Evolutionary conservation across 108 stramenopile species (phyloP).

Genomic region (Bacterosira constricta): DNA sequence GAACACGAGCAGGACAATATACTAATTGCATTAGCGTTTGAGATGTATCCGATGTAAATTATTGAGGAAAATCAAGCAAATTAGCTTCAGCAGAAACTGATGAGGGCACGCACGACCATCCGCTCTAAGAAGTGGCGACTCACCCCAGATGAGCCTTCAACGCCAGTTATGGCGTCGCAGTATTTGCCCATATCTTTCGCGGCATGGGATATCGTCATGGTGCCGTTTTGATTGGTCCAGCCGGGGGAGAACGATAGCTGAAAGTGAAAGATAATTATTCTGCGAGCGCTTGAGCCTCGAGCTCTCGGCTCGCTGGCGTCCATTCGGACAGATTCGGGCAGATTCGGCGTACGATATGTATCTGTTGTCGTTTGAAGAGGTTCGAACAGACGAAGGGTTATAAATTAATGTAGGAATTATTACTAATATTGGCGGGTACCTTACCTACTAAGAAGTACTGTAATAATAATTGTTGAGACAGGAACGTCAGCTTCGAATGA

Average conservation of each 20-base stretch:
- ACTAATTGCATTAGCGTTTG: slow-evolving; percentile 32
- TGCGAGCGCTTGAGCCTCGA: too few species aligned
- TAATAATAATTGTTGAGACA: too few species aligned
- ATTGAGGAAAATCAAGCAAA: neutral
- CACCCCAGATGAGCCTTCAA: slow-evolving; percentile 45
- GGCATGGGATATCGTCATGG: slow-evolving; percentile 41
- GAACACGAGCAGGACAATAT: slow-evolving; percentile 33
- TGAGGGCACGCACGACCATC: neutral
- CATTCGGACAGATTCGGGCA: too few species aligned
- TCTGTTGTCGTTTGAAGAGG: too few species aligned
- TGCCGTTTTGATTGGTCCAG: neutral
- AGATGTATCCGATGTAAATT: neutral
- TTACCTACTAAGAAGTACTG: too few species aligned
- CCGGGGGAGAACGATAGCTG: neutral
- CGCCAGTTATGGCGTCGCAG: slow-evolving; percentile 47
- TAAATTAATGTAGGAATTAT: too few species aligned
- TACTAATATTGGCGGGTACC: too few species aligned
- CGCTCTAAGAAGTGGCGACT: slow-evolving; percentile 13
- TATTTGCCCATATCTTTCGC: slow-evolving; percentile 48
- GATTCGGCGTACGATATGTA: too few species aligned
- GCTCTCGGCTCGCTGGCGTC: too few species aligned
- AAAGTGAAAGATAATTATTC: slow-evolving; percentile 2
- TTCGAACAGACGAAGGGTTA: too few species aligned
- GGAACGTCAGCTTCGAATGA: too few species aligned
- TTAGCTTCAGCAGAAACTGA: neutral